A percentile compares a stretch with the other conserved stretches of the same genome.
Conservation (phyloP, 495 filamentous ascomycete genomes). For the Penicillium paradoxum region DNA sequence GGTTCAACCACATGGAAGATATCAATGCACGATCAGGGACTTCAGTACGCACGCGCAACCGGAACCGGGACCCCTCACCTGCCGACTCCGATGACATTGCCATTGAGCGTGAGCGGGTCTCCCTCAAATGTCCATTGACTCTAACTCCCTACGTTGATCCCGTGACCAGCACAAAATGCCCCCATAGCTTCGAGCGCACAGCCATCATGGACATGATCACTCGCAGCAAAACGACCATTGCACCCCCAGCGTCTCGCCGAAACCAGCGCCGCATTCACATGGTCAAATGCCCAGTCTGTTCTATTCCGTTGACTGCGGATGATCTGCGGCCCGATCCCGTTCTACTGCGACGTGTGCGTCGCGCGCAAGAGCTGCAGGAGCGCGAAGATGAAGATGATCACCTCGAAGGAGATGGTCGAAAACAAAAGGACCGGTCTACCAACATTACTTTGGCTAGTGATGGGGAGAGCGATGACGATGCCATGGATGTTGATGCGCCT, state of each 20-base stretch:
- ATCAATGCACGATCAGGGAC: slow-evolving; percentile 14
- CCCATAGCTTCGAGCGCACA: slow-evolving; percentile 73
- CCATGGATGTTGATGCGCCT: slow-evolving; percentile 22
- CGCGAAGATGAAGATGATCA: slow-evolving; percentile 38
- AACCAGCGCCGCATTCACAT: slow-evolving; percentile 19
- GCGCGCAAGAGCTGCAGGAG: slow-evolving; percentile 30
- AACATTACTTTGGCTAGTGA: slow-evolving; percentile 21
- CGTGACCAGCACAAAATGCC: slow-evolving; percentile 68
- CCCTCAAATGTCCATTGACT: slow-evolving; percentile 77
- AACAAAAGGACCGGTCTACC: background rate
- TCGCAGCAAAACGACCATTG: slow-evolving; percentile 23
- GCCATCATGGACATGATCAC: slow-evolving; percentile 65
- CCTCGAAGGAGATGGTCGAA: slow-evolving; percentile 15
- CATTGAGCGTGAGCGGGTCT: slow-evolving; percentile 62
- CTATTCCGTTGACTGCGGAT: slow-evolving; percentile 29
- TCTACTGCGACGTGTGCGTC: slow-evolving; percentile 37
- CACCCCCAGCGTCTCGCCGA: slow-evolving; percentile 14
- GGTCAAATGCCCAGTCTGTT: slow-evolving; percentile 49
- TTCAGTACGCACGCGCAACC: slow-evolving; percentile 15
- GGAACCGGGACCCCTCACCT: slow-evolving; percentile 27
- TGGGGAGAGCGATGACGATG: slow-evolving; percentile 13
- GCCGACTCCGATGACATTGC: slow-evolving; percentile 65
- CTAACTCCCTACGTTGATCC: slow-evolving; percentile 68
- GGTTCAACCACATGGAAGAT: slow-evolving; percentile 59
- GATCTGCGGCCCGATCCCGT: slow-evolving; percentile 43